Base-by-base conservation (phyloP, 495 filamentous ascomycete species). In the Penicillium steckii region DNA sequence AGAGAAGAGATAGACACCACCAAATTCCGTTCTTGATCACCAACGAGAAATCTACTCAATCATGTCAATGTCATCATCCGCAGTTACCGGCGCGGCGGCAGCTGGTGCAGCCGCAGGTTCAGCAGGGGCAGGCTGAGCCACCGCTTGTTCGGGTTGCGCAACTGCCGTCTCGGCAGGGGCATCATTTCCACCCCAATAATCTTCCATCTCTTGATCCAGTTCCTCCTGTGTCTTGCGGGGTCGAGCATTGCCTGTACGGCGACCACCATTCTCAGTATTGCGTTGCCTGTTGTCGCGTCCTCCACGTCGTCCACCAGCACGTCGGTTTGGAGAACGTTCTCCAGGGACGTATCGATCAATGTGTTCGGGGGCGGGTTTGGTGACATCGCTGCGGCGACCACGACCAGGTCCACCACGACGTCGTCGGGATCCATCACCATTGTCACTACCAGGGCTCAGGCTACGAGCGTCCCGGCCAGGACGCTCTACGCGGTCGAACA, bases 201-300 rank as follows among this genome's bases (percentile, higher is more conserved):
- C 90, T 27, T 84, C 91, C 93, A 97, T 97, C 74, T 97, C 93
- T 29, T 87, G 86, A 63, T 97, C 93, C 32, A 97, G 75, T 63
- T 97, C 88, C 59, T 95, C 89, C 44, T 91, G 88, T 5, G 92
- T 96, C 82, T 96, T 96, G 66, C 82, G 87, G 2, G 86, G 86
- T 44, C 93, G 80, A 22, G 69, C 75, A 37, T 84, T 83, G 49
- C 57, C 68, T 29, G 60, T 50, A 43, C 66, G 71, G 46, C 66
- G 73, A 41, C 65, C 67, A 25, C 71, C 69, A 35, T 64, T 63
- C 65, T 64, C 68, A 25, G 66, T 68, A 63, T 61, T 68, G 50
- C 61, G 60, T 59, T 55, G 56, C 29, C 71, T 70, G 67, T 61
- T 70, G 45, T 61, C 65, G 32, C 70, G 56, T 52, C 66, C 46